Percentiles rank a stretch among this genome's conserved stretches.
Conservation (phyloP, 169 alveolate genomes). For the Eimeria sp. region DNA sequence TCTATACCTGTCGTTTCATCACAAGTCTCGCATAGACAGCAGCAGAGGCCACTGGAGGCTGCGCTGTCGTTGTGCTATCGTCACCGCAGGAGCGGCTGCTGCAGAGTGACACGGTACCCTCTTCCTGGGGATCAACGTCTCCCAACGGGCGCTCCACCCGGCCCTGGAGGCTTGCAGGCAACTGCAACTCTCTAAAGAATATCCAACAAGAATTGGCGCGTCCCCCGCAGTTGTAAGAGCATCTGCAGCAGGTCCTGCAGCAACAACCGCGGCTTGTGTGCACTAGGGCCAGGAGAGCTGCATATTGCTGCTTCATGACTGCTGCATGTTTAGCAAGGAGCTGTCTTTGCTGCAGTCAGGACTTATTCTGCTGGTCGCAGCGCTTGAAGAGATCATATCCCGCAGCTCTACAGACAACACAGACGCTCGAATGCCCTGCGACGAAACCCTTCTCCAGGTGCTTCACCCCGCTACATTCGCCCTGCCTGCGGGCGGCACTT, state of each 20-base stretch:
- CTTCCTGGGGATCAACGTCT: conserved; percentile 37
- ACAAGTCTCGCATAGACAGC: background rate
- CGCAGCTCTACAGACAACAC: conserved; percentile 64
- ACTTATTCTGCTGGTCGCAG: conserved; percentile 42
- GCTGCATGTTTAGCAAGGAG: conserved; percentile 41
- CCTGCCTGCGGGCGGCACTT: conserved; percentile 38
- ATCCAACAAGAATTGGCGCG: background rate
- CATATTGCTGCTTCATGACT: conserved; percentile 36
- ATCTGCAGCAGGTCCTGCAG: conserved; percentile 13
- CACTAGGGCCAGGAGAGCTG: conserved; percentile 29
- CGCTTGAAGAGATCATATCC: conserved; percentile 42
- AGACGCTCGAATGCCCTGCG: conserved; percentile 34
- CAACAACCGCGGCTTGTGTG: conserved; percentile 5
- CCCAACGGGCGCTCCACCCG: conserved; percentile 35
- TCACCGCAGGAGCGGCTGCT: conserved; percentile 29
- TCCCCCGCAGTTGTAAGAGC: background rate
- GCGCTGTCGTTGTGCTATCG: conserved; percentile 6
- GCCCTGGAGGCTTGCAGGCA: conserved; percentile 52
- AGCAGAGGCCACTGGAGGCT: background rate
- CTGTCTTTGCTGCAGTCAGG: conserved; percentile 45
- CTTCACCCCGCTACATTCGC: conserved; percentile 66
- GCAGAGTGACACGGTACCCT: conserved; percentile 19
- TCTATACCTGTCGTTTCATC: background rate
- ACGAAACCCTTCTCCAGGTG: conserved; percentile 47
- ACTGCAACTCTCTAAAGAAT: background rate